Evolutionary conservation across 768 basidiomycete species (phyloP).

Genomic region (button mushroom (Agaricus bisporus)): DNA sequence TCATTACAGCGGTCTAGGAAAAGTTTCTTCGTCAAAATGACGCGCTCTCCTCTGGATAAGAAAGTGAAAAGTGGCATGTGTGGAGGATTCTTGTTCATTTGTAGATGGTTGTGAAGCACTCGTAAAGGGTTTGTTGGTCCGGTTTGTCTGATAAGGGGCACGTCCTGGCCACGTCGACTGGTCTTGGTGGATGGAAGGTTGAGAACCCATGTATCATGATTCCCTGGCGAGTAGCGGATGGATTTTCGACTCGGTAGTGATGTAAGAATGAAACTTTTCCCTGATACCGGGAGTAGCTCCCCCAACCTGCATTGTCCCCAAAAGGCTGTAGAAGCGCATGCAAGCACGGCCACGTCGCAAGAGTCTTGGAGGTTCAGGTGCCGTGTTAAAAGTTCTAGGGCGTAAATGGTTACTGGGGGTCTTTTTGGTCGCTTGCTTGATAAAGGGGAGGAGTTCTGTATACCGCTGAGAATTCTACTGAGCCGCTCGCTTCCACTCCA

Average conservation of each 20-base stretch:
- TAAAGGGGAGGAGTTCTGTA: neutral
- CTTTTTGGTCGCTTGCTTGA: neutral
- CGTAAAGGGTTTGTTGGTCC: conserved; percentile 11
- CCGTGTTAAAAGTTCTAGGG: neutral
- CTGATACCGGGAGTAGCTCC: conserved; percentile 17
- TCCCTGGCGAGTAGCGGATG: conserved; percentile 12
- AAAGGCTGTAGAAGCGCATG: conserved; percentile 25
- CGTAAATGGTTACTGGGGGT: neutral
- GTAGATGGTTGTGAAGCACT: conserved; percentile 20
- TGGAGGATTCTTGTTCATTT: conserved; percentile 14
- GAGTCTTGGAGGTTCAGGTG: conserved; percentile 18
- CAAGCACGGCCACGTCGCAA: conserved; percentile 26
- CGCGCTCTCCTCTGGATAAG: too few species aligned
- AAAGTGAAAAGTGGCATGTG: conserved; percentile 13
- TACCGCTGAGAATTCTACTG: conserved; percentile 13
- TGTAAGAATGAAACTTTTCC: conserved; percentile 12
- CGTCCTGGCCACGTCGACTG: conserved; percentile 18
- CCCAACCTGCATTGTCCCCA: conserved; percentile 27
- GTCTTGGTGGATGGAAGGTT: conserved; percentile 34
- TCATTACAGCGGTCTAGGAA: conserved; percentile 10
- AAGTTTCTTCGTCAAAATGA: conserved; percentile 6
- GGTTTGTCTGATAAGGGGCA: conserved; percentile 18
- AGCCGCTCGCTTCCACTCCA: conserved; percentile 25
- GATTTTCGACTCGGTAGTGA: neutral
- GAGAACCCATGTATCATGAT: conserved; percentile 1